Evolutionary conservation across 306 rosid species (phyloP), one percentile per base, ranked within the genome.

Genomic region (Malus asiatica): DNA sequence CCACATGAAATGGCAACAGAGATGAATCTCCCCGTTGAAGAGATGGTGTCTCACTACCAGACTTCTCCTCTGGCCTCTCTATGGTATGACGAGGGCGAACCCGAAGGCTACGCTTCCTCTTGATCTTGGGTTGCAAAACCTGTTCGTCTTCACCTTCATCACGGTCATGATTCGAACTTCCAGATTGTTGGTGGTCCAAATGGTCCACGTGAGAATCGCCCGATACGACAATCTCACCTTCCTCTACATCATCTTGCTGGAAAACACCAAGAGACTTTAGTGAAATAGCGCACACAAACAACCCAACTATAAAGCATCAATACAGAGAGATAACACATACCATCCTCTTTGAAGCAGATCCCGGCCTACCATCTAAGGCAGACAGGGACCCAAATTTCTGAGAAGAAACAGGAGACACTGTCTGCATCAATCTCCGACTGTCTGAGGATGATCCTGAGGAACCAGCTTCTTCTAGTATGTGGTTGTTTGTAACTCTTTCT

Each of bases 81-180:
- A 83, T 40, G 60, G 86, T 83, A 77, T 87, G 96, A 71, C 96
- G 92, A 57, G 97, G 96, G 48, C 98, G 93, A 57, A 87, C 87
- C 82, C 98, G 91, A 64, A 86, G 89, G 79, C 97, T 95, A 22
- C 98, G 97, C 74, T 95, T 95, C 45, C 97, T 89, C 77, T 87
- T 95, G 79, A 95, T 84, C 85, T 90, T 95, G 72, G 98, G 97
- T 65, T 92, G 97, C 87, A 95, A 76, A 79, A 89, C 98, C 85
- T 92, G 98, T 69, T 92, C 98, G 74, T 89, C 96, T 85, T 95
- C 98, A 51, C 90, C 91, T 75, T 92, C 97, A 16, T 95, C 98
- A 48, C 96, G 97, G 67, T 94, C 98, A 82, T 94, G 96, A 84
- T 82, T 86, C 90, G 95, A 92, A 83, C 96, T 92, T 87, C 96